Conservation (phyloP, 345 rosid species). For the Lenwebbia sp. region DNA sequence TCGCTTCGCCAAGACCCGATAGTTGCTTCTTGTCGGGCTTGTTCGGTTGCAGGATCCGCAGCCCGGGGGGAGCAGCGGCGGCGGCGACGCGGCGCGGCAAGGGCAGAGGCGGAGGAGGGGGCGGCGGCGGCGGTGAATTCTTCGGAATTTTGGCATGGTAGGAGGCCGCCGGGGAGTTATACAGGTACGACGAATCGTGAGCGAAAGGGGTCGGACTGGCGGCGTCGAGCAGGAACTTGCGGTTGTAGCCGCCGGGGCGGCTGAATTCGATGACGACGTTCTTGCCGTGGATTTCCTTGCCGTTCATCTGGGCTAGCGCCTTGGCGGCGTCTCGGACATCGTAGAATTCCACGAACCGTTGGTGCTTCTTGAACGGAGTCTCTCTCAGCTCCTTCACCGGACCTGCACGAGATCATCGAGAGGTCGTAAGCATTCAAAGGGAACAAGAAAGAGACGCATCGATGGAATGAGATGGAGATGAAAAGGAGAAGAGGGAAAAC, state of each 20-base stretch:
- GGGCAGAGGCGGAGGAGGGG: constrained; percentile 1
- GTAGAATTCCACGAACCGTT: constrained; percentile 72
- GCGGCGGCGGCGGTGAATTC: constrained; percentile 3
- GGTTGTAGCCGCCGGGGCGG: constrained; percentile 74
- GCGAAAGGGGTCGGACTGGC: background rate
- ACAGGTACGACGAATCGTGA: background rate
- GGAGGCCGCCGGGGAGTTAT: background rate
- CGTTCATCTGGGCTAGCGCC: constrained; percentile 68
- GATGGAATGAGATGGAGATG: background rate
- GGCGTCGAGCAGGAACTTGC: constrained; percentile 30
- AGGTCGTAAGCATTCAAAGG: background rate
- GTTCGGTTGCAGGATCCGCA: background rate
- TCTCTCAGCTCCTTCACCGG: constrained; percentile 73
- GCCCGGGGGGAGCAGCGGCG: background rate
- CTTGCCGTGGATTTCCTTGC: constrained; percentile 46
- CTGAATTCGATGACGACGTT: constrained; percentile 59
- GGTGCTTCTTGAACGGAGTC: constrained; percentile 81
- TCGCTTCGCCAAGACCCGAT: background rate
- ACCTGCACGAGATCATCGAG: constrained; percentile 20
- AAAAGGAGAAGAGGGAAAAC: background rate
- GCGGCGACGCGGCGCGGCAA: background rate
- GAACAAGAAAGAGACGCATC: background rate
- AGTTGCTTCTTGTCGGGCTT: background rate
- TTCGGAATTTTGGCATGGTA: background rate
- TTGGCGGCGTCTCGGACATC: constrained; percentile 75